Percentiles rank a stretch among this genome's conserved stretches.
phyloP scores from a whole-genome alignment of 192 early-diverging fungal species.

The Diversispora epigaea region DNA sequence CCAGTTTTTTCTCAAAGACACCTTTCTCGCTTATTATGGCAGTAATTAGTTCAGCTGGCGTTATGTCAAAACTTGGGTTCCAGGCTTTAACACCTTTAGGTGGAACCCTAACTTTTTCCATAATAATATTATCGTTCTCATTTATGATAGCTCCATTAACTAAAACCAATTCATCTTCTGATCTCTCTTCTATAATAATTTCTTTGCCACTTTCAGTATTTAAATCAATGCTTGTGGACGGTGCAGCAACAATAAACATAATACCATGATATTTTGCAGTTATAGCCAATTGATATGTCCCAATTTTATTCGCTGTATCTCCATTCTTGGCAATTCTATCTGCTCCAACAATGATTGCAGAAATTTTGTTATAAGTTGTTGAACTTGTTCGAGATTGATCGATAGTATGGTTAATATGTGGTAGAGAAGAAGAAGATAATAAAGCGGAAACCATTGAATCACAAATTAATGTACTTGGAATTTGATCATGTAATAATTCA shows the following conservation, averaged over 20 bases:
- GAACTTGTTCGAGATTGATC: no score
- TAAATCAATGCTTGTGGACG: constrained; percentile 88
- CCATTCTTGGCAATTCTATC: constrained; percentile 96
- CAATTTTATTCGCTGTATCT: constrained; percentile 98
- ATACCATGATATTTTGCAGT: constrained; percentile 80
- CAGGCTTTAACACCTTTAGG: constrained; percentile 86
- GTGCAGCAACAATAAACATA: constrained; percentile 95
- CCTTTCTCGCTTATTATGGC: constrained; percentile 93
- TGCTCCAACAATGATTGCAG: constrained; percentile 93
- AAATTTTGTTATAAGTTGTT: constrained; percentile 44
- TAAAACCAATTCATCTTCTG: constrained; percentile 67
- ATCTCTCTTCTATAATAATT: constrained; percentile 88
- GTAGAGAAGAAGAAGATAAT: constrained; percentile 47
- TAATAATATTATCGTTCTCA: background rate
- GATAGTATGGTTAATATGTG: no score
- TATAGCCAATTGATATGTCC: constrained; percentile 97
- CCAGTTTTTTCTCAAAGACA: constrained; percentile 60
- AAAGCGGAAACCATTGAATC: constrained; percentile 92
- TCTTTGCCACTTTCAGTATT: constrained; percentile 60
- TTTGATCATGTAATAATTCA: constrained; percentile 89
- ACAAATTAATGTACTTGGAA: constrained; percentile 87
- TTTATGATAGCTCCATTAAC: constrained; percentile 31
- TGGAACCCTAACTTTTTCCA: constrained; percentile 67
- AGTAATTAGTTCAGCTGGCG: constrained; percentile 81
- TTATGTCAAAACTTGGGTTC: constrained; percentile 98